A percentile compares a stretch with the other conserved stretches of the same genome.
Conservation (phyloP, 1,139 yeast genomes). For the Yamadazyma diospyri region DNA sequence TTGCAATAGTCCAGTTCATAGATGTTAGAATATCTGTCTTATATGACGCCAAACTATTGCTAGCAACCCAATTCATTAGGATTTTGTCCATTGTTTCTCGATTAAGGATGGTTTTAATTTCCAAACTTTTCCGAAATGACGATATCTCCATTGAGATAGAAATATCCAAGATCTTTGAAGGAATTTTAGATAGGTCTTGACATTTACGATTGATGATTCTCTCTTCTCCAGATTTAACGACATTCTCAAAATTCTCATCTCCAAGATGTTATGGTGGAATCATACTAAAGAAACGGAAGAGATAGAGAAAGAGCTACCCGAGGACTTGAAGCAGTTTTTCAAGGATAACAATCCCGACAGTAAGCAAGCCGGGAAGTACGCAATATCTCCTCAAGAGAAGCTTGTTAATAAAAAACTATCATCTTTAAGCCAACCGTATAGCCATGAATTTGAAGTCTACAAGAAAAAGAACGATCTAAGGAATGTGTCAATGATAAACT, state of each 20-base stretch:
- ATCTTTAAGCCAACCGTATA: constrained; percentile 15
- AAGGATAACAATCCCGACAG: constrained; percentile 29
- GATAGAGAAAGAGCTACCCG: constrained; percentile 27
- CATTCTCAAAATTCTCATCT: background rate
- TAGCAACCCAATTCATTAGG: constrained; percentile 46
- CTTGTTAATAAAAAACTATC: constrained; percentile 27
- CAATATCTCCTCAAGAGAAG: constrained; percentile 24
- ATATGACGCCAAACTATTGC: constrained; percentile 17
- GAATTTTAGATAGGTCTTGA: constrained; percentile 28
- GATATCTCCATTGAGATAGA: constrained; percentile 20
- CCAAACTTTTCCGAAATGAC: constrained; percentile 7
- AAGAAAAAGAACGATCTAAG: constrained; percentile 26
- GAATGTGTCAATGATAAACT: constrained; percentile 32
- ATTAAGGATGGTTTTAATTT: constrained; percentile 32
- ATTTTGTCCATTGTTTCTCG: constrained; percentile 45
- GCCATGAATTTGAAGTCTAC: constrained; percentile 30
- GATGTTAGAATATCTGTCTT: constrained; percentile 13
- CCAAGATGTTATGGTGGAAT: constrained; percentile 15
- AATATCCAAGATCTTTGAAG: constrained; percentile 38
- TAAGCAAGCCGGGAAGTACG: constrained; percentile 24
- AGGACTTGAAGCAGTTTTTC: constrained; percentile 34
- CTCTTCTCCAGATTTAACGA: background rate
- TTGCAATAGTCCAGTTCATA: constrained; percentile 11
- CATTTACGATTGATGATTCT: background rate
- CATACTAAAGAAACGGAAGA: constrained; percentile 21